Conservation (phyloP, 345 rosid species). For the Bruguiera gymnorhiza region DNA sequence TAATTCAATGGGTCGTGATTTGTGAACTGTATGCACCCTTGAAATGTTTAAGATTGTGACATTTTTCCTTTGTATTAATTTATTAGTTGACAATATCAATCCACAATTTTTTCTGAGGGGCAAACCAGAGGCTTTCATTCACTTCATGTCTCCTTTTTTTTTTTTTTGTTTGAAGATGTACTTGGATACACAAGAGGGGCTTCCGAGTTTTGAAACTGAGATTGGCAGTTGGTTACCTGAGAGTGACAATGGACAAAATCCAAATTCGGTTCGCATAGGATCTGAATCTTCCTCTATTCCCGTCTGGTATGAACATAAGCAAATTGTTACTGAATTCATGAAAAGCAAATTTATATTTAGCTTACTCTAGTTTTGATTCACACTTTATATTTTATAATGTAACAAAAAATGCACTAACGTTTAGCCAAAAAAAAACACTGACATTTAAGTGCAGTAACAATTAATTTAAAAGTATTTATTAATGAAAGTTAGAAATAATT, state of each 20-base stretch:
- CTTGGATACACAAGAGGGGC: conserved; percentile 33
- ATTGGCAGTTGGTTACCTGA: conserved; percentile 35
- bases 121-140: neutral
- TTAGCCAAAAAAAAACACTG: too few species aligned
- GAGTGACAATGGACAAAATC: conserved; percentile 28
- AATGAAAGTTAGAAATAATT: too few species aligned
- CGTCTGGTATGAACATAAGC: conserved; percentile 19
- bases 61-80: neutral
- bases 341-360: too few species aligned
- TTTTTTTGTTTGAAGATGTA: conserved; percentile 7
- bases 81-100: neutral
- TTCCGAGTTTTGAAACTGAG: conserved; percentile 28
- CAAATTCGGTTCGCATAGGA: conserved; percentile 14
- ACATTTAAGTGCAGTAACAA: too few species aligned
- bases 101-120: neutral
- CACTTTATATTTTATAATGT: neutral
- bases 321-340: neutral
- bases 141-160: neutral
- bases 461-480: too few species aligned
- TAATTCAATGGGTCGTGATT: too few species aligned
- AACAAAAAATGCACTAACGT: neutral
- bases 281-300: conserved; percentile 35
- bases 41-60: too few species aligned
- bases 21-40: too few species aligned
- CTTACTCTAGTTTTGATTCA: too few species aligned